Base-by-base conservation (phyloP, 306 rosid genomes). In the Cucumis sativus region DNA sequence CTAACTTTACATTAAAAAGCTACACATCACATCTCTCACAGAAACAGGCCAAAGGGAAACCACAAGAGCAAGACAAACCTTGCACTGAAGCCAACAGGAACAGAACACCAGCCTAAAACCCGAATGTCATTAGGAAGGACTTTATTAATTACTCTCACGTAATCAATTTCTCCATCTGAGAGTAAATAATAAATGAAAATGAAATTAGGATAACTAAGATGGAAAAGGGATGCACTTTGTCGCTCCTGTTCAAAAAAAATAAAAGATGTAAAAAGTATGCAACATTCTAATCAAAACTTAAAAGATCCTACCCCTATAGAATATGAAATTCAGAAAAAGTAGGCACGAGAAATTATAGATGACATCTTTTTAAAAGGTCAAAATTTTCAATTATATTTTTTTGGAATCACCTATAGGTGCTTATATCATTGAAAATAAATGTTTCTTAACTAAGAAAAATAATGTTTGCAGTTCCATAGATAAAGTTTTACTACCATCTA, bases 61-160 rank as follows among this genome's bases (percentile, higher is more conserved):
- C 68, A 66, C 56, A 77, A 41, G 84, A 78, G 74, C 81, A 60
- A 80, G 52, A 77, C 87, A 80, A 84, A 94, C 98, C 98, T 94
- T 49, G 98, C 97, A 90, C 90, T 95, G 82, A 89, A 94, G 83
- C 81, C 93, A 69, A 85, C 74, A 52, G 98, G 93, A 79, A 87
- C 89, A 76, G 96, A 84, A 83, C 88, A 92, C 97, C 98, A 94
- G 78, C 95, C 92, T 77, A 94, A 61, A 81, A 94, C 85, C 77
- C 96, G 88, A 80, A 94, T 94, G 84, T 94, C 97, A 79, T 80
- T 74, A 0, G 96, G 98, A 78, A 94, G 97, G 64, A 64, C 96
- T 84, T 91, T 88, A 87, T 92, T 94, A 76, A 94, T 86, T 81
- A 92, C 96, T 87, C 91, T 88, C 80, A 88, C 97, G 81, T 94